A percentile compares a stretch with the other conserved stretches of the same genome.
These are phyloP conservation scores for Colletotrichum viniferum DNA, from an alignment of 2,329 filamentous ascomycete genomes.

Conservation along the genomic window DNA sequence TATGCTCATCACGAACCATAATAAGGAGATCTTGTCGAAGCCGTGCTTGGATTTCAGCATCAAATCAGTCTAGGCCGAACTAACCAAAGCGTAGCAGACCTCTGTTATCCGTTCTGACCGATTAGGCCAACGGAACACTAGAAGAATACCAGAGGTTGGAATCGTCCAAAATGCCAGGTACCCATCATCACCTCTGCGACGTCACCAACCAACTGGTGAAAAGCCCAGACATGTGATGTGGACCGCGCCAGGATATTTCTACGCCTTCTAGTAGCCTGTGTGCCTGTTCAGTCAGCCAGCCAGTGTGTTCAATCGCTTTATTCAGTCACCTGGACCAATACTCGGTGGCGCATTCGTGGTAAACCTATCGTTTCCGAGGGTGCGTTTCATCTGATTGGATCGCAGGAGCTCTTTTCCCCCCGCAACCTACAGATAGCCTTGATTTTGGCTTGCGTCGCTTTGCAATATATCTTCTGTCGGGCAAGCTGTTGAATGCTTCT, in stretches of 20 bases:
- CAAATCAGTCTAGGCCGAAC: not conserved
- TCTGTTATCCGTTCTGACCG: not conserved
- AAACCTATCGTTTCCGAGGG: not conserved
- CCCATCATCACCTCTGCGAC: not conserved
- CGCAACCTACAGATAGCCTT: not conserved
- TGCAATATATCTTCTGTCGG: not conserved
- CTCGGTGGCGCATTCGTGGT: not conserved
- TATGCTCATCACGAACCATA: not conserved
- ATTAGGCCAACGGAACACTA: not conserved
- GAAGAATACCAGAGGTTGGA: not conserved
- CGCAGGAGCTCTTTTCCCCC: not conserved
- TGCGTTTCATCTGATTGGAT: not conserved
- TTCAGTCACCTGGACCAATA: not conserved
- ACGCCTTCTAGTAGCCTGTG: not conserved
- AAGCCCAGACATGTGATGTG: not conserved
- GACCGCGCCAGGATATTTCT: not conserved
- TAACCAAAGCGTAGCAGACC: not conserved
- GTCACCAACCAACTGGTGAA: not conserved
- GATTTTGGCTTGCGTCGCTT: not conserved
- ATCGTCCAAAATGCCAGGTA: not conserved
- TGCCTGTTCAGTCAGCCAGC: not conserved
- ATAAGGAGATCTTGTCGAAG: not conserved
- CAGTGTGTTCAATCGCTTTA: not conserved
- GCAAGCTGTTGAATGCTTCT: not conserved
- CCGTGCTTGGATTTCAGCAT: not conserved